phyloP scores from a whole-genome alignment of 495 filamentous ascomycete genomes.

The Echria macrotheca region DNA sequence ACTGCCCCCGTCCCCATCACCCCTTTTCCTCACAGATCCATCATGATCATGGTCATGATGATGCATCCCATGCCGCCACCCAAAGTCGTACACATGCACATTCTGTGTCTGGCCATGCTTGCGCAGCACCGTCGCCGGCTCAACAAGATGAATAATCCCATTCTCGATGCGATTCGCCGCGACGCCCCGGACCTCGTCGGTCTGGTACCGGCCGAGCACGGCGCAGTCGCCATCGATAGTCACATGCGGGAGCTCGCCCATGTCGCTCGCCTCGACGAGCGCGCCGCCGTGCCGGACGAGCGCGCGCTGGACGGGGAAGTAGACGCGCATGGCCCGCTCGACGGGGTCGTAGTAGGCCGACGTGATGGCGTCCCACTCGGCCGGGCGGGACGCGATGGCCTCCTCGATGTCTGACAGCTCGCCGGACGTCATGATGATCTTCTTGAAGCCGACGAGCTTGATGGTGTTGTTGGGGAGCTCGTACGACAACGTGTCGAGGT shows the following conservation, averaged over 20 bases:
- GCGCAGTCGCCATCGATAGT: slow-evolving; percentile 8
- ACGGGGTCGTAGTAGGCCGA: slow-evolving; percentile 15
- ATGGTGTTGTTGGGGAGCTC: slow-evolving; percentile 5
- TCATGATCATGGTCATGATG: not conserved
- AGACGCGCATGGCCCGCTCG: slow-evolving; percentile 10
- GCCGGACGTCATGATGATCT: slow-evolving; percentile 3
- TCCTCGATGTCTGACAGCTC: slow-evolving; percentile 3
- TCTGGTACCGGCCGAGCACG: slow-evolving; percentile 15
- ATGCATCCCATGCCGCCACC: slow-evolving; percentile 5
- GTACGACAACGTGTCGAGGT: slow-evolving; percentile 7
- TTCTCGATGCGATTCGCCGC: slow-evolving; percentile 6
- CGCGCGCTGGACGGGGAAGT: slow-evolving; percentile 17
- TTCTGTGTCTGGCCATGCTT: not conserved
- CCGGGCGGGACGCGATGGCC: not conserved
- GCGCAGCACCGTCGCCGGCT: not conserved
- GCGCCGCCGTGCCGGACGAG: slow-evolving; percentile 11
- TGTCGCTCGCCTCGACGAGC: slow-evolving; percentile 11
- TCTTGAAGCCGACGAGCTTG: slow-evolving; percentile 12
- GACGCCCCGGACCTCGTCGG: slow-evolving; percentile 12
- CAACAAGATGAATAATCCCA: slow-evolving; percentile 14
- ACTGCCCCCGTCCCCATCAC: slow-evolving; percentile 1
- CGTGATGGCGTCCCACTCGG: slow-evolving; percentile 7
- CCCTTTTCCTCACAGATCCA: not conserved
- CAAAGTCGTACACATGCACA: slow-evolving; percentile 17
- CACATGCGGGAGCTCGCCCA: slow-evolving; percentile 12